phyloP scores from a whole-genome alignment of 2,329 filamentous ascomycete species.

The Colletotrichum neosansevieriae region DNA sequence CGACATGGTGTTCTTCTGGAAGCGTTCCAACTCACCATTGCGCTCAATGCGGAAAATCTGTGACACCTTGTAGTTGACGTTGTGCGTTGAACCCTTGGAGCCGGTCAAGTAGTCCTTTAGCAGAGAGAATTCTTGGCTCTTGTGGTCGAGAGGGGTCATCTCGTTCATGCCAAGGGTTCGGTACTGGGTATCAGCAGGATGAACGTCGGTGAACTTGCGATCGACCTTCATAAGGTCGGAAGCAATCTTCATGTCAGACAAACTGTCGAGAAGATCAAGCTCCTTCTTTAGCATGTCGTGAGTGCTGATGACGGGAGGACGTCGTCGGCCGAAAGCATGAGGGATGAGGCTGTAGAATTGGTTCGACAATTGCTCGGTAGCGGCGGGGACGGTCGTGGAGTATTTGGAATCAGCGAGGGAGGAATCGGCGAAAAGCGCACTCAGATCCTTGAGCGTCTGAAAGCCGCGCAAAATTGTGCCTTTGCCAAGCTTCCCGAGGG shows the following conservation, averaged over 20 bases:
- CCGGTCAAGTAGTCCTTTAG: slow-evolving; percentile 76
- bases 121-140: slow-evolving; percentile 72
- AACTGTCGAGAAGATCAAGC: slow-evolving; percentile 81
- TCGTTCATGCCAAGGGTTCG: slow-evolving; percentile 78
- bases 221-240: slow-evolving; percentile 80
- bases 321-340: slow-evolving; percentile 80
- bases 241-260: slow-evolving; percentile 88
- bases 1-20: slow-evolving; percentile 67
- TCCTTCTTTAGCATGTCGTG: slow-evolving; percentile 75
- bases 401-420: slow-evolving; percentile 59
- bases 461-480: slow-evolving; percentile 81
- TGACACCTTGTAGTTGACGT: slow-evolving; percentile 69
- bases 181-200: slow-evolving; percentile 80
- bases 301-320: slow-evolving; percentile 75
- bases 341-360: slow-evolving; percentile 86
- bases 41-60: slow-evolving; percentile 89
- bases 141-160: slow-evolving; percentile 75
- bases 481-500: slow-evolving; percentile 87
- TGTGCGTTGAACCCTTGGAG: slow-evolving; percentile 77
- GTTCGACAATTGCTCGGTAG: slow-evolving; percentile 77
- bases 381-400: slow-evolving; percentile 50
- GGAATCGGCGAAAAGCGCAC: slow-evolving; percentile 71
- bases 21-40: slow-evolving; percentile 77
- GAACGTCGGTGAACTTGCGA: slow-evolving; percentile 59
- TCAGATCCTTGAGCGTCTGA: slow-evolving; percentile 80